Conservation (phyloP, 495 filamentous ascomycete species). For the Daldinia childiae region DNA sequence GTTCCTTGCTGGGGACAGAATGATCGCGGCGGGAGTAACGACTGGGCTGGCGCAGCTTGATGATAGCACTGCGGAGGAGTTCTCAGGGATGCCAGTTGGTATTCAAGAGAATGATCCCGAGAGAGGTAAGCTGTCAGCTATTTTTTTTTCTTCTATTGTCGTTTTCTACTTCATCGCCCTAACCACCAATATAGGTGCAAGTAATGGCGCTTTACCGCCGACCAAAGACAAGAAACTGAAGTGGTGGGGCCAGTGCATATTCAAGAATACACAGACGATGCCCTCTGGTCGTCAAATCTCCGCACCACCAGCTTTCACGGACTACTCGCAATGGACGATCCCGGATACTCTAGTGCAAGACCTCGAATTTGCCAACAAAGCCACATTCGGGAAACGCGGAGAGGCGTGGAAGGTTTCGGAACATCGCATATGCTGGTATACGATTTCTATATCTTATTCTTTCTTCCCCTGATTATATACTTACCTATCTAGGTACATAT, state of each 20-base stretch:
- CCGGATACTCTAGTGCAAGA: conserved; percentile 46
- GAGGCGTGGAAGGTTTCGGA: conserved; percentile 33
- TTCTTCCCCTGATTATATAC: background rate
- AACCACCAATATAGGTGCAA: conserved; percentile 29
- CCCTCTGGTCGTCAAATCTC: conserved; percentile 55
- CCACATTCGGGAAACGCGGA: conserved; percentile 38
- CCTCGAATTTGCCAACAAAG: conserved; percentile 39
- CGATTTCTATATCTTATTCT: background rate
- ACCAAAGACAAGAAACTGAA: conserved; percentile 58
- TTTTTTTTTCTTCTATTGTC: too few relatives aligned
- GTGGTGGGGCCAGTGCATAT: conserved; percentile 62
- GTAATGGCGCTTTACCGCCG: conserved; percentile 49
- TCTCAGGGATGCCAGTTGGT: conserved; percentile 49
- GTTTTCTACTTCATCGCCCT: background rate
- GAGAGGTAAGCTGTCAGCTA: conserved; percentile 17
- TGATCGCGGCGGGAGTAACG: conserved; percentile 65
- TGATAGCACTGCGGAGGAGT: conserved; percentile 39
- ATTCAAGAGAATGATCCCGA: conserved; percentile 46
- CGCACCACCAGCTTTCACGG: conserved; percentile 53
- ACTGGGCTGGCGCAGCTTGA: conserved; percentile 55
- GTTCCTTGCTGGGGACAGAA: conserved; percentile 61
- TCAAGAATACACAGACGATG: conserved; percentile 60
- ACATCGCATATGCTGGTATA: conserved; percentile 53
- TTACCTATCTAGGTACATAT: too few relatives aligned
- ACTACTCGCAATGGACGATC: conserved; percentile 62